A percentile compares a stretch with the other conserved stretches of the same genome.
phyloP scores from a whole-genome alignment of 2,329 filamentous ascomycete species.

The Furcasterigmium furcatum region DNA sequence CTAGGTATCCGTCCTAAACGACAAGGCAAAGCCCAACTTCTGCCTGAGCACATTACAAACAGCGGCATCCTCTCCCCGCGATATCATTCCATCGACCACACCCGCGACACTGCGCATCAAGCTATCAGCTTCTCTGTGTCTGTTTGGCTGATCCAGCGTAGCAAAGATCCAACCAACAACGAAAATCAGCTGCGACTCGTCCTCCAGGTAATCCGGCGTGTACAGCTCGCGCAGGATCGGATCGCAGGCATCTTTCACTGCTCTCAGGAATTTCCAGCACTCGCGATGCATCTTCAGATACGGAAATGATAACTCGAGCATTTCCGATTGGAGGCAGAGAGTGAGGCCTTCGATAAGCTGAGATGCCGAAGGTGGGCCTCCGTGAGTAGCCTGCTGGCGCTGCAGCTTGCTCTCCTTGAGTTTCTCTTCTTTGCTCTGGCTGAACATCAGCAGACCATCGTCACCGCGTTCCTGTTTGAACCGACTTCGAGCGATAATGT shows the following conservation, averaged over 20 bases:
- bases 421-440: not conserved
- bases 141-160: not conserved
- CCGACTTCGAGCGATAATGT: conserved; percentile 26
- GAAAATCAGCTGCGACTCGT: conserved; percentile 29
- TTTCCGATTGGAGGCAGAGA: conserved; percentile 30
- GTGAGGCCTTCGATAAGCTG: not conserved
- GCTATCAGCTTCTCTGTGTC: not conserved
- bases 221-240: conserved; percentile 25
- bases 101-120: not conserved
- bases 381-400: not conserved
- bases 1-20: too few species aligned
- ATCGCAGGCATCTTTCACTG: conserved; percentile 24
- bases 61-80: not conserved
- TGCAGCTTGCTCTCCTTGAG: not conserved
- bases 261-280: conserved; percentile 34
- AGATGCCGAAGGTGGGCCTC: not conserved
- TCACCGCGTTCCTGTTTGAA: conserved; percentile 4
- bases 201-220: conserved; percentile 29
- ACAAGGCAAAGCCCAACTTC: not conserved
- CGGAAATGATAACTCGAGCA: conserved; percentile 32
- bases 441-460: not conserved
- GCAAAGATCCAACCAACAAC: not conserved
- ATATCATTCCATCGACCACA: not conserved
- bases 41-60: not conserved
- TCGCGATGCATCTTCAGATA: conserved; percentile 34